A percentile compares a stretch with the other conserved stretches of the same genome.
phyloP scores from a whole-genome alignment of 805 yeast genomes.

The Wickerhamomyces sydowiorum region DNA sequence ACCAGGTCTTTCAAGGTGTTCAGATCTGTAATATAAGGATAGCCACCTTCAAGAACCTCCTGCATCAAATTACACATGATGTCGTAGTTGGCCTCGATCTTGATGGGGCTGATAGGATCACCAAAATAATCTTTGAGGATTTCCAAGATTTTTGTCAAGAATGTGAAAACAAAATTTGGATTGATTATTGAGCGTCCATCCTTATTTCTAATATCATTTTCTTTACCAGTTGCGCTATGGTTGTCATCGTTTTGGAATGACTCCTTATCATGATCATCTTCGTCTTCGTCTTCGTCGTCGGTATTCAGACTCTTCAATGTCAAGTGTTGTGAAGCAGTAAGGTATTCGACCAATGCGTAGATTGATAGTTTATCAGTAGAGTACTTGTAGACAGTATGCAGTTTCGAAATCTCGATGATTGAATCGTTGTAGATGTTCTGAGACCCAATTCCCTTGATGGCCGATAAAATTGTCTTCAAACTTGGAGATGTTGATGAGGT shows the following conservation, averaged over 20 bases:
- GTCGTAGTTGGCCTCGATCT: conserved; percentile 65
- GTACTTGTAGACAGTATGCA: conserved; percentile 12
- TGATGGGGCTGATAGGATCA: conserved; percentile 45
- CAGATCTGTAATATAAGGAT: conserved; percentile 66
- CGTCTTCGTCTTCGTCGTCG: conserved; percentile 6
- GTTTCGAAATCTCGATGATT: conserved; percentile 13
- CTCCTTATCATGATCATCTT: conserved; percentile 1
- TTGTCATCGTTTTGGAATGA: conserved; percentile 4
- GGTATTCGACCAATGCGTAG: conserved; percentile 14
- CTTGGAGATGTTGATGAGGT: conserved; percentile 27
- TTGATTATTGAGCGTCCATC: conserved; percentile 24
- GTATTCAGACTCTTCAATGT: conserved; percentile 11
- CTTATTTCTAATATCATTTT: conserved; percentile 12
- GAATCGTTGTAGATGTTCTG: conserved; percentile 17
- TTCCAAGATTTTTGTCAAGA: conserved; percentile 43
- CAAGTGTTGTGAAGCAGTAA: conserved; percentile 6
- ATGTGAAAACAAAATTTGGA: conserved; percentile 50
- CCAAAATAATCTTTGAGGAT: conserved; percentile 56
- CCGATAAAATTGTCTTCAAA: conserved; percentile 23
- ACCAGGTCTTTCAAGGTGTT: conserved; percentile 65
- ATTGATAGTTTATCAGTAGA: conserved; percentile 10
- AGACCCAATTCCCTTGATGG: conserved; percentile 11
- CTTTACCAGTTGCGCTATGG: background rate
- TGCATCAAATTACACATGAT: conserved; percentile 64
- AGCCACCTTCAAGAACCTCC: conserved; percentile 74